Conservation (phyloP, 2,329 filamentous ascomycete species). For the Penicillium sp. region DNA sequence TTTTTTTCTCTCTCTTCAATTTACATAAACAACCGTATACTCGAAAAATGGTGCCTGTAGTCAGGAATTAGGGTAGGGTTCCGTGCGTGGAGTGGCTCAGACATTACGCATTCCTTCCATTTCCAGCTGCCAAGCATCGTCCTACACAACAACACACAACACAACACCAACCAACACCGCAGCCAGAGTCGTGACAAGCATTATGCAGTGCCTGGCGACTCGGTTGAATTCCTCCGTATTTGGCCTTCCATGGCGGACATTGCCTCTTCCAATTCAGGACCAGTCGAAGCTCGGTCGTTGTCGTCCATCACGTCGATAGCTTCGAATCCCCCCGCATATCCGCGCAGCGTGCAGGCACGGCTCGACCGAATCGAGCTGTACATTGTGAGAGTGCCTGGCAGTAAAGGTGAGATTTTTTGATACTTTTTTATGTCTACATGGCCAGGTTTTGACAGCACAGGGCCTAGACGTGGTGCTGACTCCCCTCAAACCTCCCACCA, state of each 20-base stretch:
- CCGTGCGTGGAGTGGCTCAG: neutral
- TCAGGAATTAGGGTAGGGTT: neutral
- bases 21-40: neutral
- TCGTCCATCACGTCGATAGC: conserved; percentile 76
- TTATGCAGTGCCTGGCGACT: neutral
- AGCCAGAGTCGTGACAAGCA: neutral
- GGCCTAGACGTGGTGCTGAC: conserved; percentile 83
- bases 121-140: no score
- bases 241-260: conserved; percentile 12
- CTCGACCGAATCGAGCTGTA: conserved; percentile 77
- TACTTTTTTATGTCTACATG: neutral
- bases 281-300: conserved; percentile 77
- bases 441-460: conserved; percentile 13
- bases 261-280: conserved; percentile 13
- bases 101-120: neutral
- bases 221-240: neutral
- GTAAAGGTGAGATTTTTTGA: conserved; percentile 57
- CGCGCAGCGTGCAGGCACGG: conserved; percentile 64
- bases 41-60: no score
- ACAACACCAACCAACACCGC: neutral
- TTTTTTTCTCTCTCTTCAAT: neutral
- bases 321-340: conserved; percentile 80
- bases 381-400: conserved; percentile 89
- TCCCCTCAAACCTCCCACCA: conserved; percentile 80
- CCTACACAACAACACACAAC: neutral